phyloP scores from a whole-genome alignment of 306 rosid species.

The Corylus heterophylla region DNA sequence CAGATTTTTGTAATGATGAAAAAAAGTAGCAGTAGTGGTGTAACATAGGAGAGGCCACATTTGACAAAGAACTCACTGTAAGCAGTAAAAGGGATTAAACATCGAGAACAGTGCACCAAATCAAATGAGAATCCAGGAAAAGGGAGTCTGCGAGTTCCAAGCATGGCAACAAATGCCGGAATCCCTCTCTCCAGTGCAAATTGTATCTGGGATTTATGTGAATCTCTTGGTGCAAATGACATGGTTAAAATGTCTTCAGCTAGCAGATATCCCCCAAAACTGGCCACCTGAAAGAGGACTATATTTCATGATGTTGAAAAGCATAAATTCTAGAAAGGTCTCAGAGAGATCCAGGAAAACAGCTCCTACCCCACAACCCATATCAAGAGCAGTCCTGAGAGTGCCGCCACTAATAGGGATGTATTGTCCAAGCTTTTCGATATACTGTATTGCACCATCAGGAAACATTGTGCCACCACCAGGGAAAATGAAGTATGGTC shows the following conservation, averaged over 20 bases:
- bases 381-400: slow-evolving; percentile 93
- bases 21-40: slow-evolving; percentile 25
- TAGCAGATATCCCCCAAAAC: slow-evolving; percentile 90
- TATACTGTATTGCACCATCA: slow-evolving; percentile 92
- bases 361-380: slow-evolving; percentile 96
- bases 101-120: slow-evolving; percentile 93
- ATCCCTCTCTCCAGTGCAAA: slow-evolving; percentile 97
- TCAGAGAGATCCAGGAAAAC: slow-evolving; percentile 22
- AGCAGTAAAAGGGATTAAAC: slow-evolving; percentile 96
- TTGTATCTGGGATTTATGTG: slow-evolving; percentile 94
- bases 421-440: slow-evolving; percentile 90
- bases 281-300: slow-evolving; percentile 75
- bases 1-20: slow-evolving; percentile 22
- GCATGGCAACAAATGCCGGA: slow-evolving; percentile 98
- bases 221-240: slow-evolving; percentile 99
- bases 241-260: slow-evolving; percentile 70
- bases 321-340: slow-evolving; percentile 11
- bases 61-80: slow-evolving; percentile 64
- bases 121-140: slow-evolving; percentile 92
- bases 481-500: slow-evolving; percentile 87
- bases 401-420: slow-evolving; percentile 68
- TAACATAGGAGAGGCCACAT: slow-evolving; percentile 16
- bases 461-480: slow-evolving; percentile 99
- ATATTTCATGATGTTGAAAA: slow-evolving; percentile 16
- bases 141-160: slow-evolving; percentile 95